Evolutionary conservation across 2,329 filamentous ascomycete genomes (phyloP).

Genomic region (Alternaria sp.): DNA sequence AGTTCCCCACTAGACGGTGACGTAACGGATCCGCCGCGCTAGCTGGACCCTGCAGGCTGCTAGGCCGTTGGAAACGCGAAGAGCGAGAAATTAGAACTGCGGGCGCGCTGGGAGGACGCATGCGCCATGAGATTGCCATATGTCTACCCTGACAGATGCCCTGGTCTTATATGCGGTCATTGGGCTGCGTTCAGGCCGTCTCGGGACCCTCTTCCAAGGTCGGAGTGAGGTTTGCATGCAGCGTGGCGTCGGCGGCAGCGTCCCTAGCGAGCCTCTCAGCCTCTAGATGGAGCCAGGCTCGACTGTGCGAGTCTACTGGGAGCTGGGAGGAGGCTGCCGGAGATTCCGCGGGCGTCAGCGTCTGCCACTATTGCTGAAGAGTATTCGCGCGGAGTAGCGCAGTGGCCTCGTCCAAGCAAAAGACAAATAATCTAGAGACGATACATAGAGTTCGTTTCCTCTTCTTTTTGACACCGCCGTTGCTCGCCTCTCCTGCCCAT

Average conservation of each 20-base stretch:
- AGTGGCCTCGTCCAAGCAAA: slow-evolving; percentile 5
- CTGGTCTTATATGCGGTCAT: slow-evolving; percentile 5
- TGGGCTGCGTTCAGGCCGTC: slow-evolving; percentile 1
- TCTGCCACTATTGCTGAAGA: slow-evolving; percentile 22
- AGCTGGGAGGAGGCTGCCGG: slow-evolving; percentile 21
- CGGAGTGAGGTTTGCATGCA: slow-evolving; percentile 12
- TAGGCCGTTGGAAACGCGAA: slow-evolving; percentile 14
- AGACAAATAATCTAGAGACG: slow-evolving; percentile 7
- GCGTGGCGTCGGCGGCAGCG: slow-evolving; percentile 18
- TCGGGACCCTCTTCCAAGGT: slow-evolving; percentile 18
- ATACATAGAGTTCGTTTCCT: background rate
- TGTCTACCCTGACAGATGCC: background rate
- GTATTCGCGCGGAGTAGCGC: slow-evolving; percentile 27
- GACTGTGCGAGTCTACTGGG: slow-evolving; percentile 9
- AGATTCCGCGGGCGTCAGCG: slow-evolving; percentile 20
- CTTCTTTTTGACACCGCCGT: background rate
- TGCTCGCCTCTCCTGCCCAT: slow-evolving; percentile 1
- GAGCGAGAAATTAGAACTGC: slow-evolving; percentile 5
- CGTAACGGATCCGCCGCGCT: slow-evolving; percentile 23
- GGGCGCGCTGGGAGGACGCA: slow-evolving; percentile 5
- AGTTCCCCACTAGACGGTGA: slow-evolving; percentile 20
- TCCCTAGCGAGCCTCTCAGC: slow-evolving; percentile 21
- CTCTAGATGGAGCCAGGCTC: slow-evolving; percentile 16
- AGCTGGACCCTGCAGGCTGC: slow-evolving; percentile 21
- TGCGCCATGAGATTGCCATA: slow-evolving; percentile 5